phyloP scores from a whole-genome alignment of 331 rosid genomes.

The Arachis monticola region DNA sequence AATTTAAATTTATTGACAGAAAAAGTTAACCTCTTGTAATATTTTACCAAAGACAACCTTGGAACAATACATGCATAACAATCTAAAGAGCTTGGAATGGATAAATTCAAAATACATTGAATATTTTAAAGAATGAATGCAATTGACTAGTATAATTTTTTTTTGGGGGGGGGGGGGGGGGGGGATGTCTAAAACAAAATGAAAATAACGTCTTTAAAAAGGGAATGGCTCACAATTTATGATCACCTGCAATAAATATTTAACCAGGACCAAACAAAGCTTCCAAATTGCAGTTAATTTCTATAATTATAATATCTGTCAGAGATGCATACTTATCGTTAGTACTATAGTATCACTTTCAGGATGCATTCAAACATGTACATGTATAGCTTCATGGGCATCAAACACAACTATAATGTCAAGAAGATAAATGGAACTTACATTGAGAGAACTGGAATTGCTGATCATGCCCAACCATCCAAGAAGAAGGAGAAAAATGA shows the following conservation, averaged over 20 bases:
- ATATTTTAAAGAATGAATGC: slow-evolving; percentile 1
- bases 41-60: slow-evolving; percentile 14
- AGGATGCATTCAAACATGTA: slow-evolving; percentile 22
- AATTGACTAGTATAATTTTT: neutral
- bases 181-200: slow-evolving; percentile 1
- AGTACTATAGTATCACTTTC: neutral
- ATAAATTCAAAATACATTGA: neutral
- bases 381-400: slow-evolving; percentile 33
- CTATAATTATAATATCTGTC: slow-evolving; percentile 20
- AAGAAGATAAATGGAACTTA: slow-evolving; percentile 54
- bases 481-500: neutral
- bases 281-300: slow-evolving; percentile 6
- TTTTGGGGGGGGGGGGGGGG: too few relatives aligned
- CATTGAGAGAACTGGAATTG: slow-evolving; percentile 99
- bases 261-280: slow-evolving; percentile 8
- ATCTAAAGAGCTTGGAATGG: slow-evolving; percentile 1
- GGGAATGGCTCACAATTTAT: neutral
- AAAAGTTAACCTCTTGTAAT: neutral
- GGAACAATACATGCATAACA: slow-evolving; percentile 23
- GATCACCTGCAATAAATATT: neutral
- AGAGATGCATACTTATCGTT: neutral
- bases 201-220: neutral
- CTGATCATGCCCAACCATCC: slow-evolving; percentile 64
- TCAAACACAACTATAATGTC: slow-evolving; percentile 27
- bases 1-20: slow-evolving; percentile 24